Evolutionary conservation across 352 stramenopile genomes (phyloP), one percentile per base, ranked within the genome.

Genomic region (Thalassiosira sp.): DNA sequence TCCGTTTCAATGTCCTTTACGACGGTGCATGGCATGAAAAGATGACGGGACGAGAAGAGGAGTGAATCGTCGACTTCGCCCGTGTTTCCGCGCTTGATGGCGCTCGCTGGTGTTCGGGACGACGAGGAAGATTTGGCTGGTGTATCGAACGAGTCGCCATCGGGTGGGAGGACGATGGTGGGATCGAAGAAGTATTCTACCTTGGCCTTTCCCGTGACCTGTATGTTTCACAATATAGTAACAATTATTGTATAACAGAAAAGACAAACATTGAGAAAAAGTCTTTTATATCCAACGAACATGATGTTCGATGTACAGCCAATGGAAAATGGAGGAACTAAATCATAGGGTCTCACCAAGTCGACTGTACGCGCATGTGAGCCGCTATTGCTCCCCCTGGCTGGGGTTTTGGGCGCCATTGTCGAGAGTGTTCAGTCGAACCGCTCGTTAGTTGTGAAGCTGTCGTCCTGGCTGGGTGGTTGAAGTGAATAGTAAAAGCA

Each of bases 151-250:
- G 67, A 80, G 28, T 78, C 76, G 20, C 66, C 33, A 16, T 73
- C 69, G 13, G 56, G 43, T 0, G 56, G 59, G 11, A 92, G 54
- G 22, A 88, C 52, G 0, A 90, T 69, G 1, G 69, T 74, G n/a
- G 87, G 87, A 63, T 92, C 85, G 66, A 92, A 89, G 63, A 88
- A 92, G 49, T 92, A 92, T 75, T 92, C 84, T 1, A 90, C 75
- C 37, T 83, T 89, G 42, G 78, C 62, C 68, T 92, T 92, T 11
- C 87, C 87, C 40, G 87, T 92, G n/a, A 92, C 81, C 87, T 90
- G 54, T 15, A 48, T 16, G 43, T 35, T 40, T 20, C 40, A 46
- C 15, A 40, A 27, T 13, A 5, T 22, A 43, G 20, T 62, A 31
- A 15, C 40, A 48, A 20, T 42, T 48, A 31, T 31, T 20, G n/a